Base-by-base conservation (phyloP, 2,329 filamentous ascomycete genomes). In the Cladophialophora exuberans region DNA sequence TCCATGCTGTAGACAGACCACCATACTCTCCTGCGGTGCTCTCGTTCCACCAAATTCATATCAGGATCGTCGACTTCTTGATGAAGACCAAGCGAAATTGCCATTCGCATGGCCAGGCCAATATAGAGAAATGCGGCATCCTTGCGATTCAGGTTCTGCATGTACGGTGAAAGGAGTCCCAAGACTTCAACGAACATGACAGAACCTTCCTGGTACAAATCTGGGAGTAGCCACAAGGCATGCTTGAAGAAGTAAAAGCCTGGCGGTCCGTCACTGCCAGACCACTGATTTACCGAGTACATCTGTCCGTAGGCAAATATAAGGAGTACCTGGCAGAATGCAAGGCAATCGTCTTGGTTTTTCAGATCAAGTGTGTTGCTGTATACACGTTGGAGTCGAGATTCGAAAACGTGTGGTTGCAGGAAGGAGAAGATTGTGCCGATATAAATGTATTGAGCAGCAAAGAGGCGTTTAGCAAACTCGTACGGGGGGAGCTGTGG, bases 1-100 rank as follows among this genome's bases (percentile, higher is more conserved):
- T 82, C 80, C 31, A 83, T 68, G 59, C 78, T 81, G 62, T 83
- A 83, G 1, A 82, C 75, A 26, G 76, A 80, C 80, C 80, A 83
- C 79, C 79, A 83, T 3, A 79, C 72, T 6, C 79, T 73, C 6
- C 80, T 73, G 6, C 80, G 73, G 52, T 76, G 77, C 56, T 83
- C 80, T 30, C 74, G 70, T 9, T 72, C 71, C 1, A 67, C 67
- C 13, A 74, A 71, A 51, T 73, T 72, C 4, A 79, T 67, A 2
- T 61, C 54, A 9, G 69, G 63, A 22, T 74, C 67, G 0, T 69
- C 69, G 0, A 79, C 73, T 56, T 83, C 80, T 54, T 82, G 78
- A 57, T 83, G 80, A n/a, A 83, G 67, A 0, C 80, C 80, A 0
- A 83, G 70, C 5, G 76, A 80, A 25, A 83, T 79, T 6, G 80